phyloP scores from a whole-genome alignment of 2,329 filamentous ascomycete genomes.

The Colletotrichum sp. region DNA sequence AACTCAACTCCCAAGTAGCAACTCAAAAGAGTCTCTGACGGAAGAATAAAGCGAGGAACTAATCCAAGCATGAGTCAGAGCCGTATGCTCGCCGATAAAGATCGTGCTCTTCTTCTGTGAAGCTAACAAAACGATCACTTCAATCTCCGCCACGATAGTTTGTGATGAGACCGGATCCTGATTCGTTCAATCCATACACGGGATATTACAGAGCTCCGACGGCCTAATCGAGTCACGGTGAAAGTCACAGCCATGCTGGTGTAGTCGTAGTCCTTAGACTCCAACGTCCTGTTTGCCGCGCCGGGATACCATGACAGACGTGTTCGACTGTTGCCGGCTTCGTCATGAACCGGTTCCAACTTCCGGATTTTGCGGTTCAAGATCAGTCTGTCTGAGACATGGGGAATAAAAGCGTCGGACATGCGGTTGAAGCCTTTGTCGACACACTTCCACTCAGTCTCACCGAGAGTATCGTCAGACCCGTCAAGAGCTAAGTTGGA shows the following conservation, averaged over 20 bases:
- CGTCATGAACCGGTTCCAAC: conserved; percentile 47
- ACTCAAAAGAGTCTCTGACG: conserved; percentile 31
- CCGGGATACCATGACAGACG: conserved; percentile 55
- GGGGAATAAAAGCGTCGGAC: conserved; percentile 65
- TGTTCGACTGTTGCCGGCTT: background rate
- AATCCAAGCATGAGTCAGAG: conserved; percentile 38
- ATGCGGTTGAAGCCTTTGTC: conserved; percentile 52
- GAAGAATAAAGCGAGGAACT: conserved; percentile 33
- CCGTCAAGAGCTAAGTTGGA: conserved; percentile 35
- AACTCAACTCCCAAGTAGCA: conserved; percentile 25
- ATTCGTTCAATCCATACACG: conserved; percentile 63
- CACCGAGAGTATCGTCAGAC: conserved; percentile 25
- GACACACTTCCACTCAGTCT: conserved; percentile 23
- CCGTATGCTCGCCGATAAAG: conserved; percentile 38
- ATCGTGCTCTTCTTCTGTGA: conserved; percentile 51
- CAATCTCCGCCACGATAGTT: conserved; percentile 34
- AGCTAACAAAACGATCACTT: conserved; percentile 40
- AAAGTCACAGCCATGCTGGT: conserved; percentile 67
- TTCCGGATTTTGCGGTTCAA: conserved; percentile 62
- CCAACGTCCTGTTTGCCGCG: conserved; percentile 36
- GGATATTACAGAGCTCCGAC: conserved; percentile 67
- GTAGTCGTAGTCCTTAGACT: conserved; percentile 63
- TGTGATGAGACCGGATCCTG: conserved; percentile 59
- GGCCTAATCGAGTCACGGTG: conserved; percentile 60
- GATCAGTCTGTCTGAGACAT: conserved; percentile 60